Conservation (phyloP, 495 filamentous ascomycete genomes). For the Penicillium subrubescens region DNA sequence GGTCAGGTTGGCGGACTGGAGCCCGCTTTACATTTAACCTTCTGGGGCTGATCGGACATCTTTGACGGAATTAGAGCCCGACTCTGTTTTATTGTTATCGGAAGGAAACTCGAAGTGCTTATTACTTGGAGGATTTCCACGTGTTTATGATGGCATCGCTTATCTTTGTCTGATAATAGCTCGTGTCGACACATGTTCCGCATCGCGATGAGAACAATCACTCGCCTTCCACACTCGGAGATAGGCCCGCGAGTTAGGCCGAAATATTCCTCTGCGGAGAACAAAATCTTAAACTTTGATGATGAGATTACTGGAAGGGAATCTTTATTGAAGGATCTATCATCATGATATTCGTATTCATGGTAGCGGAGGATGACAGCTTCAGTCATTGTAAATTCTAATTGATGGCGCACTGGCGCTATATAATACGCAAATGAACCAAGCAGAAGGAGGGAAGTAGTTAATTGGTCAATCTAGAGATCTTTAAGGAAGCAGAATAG, state of each 20-base stretch:
- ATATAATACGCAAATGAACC: no score
- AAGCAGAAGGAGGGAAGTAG: no score
- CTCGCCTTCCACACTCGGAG: neutral
- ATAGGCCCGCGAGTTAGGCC: neutral
- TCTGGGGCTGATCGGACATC: neutral
- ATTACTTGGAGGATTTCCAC: no score
- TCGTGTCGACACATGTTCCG: neutral
- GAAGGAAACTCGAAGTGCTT: no score
- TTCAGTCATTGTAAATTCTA: neutral
- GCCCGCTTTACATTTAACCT: neutral
- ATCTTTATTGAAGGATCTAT: no score
- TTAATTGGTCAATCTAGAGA: no score
- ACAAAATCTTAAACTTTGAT: neutral
- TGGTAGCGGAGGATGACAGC: neutral
- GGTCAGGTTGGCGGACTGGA: neutral
- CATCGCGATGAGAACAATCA: neutral
- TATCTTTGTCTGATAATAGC: neutral
- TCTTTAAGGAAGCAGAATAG: no score
- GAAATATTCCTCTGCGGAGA: neutral
- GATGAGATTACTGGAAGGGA: no score
- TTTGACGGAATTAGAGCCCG: neutral
- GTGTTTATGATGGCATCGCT: neutral
- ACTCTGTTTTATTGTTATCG: neutral
- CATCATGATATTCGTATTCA: neutral
- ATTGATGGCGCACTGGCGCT: conserved; percentile 7